phyloP scores from a whole-genome alignment of 148 eudicot genomes.

The Vaccinium myrtillus region DNA sequence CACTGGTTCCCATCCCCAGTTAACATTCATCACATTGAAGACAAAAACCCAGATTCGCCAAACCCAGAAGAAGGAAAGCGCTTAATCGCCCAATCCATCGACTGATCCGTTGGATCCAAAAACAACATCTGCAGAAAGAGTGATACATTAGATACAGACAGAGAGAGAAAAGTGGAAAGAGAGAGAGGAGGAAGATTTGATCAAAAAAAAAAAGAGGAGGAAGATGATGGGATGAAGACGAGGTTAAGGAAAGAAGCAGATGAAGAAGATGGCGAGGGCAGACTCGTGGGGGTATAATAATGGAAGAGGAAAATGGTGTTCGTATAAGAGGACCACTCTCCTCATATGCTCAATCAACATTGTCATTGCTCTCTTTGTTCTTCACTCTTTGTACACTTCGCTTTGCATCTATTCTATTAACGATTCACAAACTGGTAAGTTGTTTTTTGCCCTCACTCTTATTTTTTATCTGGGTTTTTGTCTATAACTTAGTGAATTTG shows the following conservation, averaged over 20 bases:
- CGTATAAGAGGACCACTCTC: constrained; percentile 69
- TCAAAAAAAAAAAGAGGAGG: no score
- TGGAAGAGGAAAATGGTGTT: constrained; percentile 58
- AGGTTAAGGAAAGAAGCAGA: constrained; percentile 27
- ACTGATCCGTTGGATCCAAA: constrained; percentile 8
- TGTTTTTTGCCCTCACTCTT: background rate
- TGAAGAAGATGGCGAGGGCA: constrained; percentile 53
- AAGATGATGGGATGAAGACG: constrained; percentile 54
- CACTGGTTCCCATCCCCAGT: background rate
- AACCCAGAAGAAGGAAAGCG: background rate
- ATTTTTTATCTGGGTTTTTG: background rate
- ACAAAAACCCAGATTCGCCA: background rate
- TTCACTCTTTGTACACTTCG: constrained; percentile 64
- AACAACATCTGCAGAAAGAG: background rate
- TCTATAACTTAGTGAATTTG: background rate
- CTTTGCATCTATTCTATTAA: constrained; percentile 50
- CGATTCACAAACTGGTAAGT: constrained; percentile 40
- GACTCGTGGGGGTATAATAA: constrained; percentile 39
- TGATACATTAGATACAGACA: background rate
- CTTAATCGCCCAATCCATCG: background rate
- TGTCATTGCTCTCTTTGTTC: constrained; percentile 66
- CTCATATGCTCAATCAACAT: constrained; percentile 75
- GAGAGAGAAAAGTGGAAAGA: background rate
- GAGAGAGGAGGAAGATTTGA: no score
- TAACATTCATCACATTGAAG: background rate